Conservation (phyloP, 352 stramenopile genomes). For the Bremia lactucae region DNA sequence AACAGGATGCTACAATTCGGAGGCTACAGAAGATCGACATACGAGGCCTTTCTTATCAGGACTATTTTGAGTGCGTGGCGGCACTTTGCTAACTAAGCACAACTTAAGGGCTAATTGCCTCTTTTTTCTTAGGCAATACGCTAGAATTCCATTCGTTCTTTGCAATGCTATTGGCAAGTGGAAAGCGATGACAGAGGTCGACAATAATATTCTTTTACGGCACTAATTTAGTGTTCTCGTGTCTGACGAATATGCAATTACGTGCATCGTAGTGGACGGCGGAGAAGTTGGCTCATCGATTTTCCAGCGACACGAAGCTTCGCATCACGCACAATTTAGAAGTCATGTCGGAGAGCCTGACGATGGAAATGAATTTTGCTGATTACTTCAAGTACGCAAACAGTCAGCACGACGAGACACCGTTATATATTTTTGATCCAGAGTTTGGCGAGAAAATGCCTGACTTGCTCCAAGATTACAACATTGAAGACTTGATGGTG, state of each 20-base stretch:
- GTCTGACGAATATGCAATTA: slow-evolving; percentile 1
- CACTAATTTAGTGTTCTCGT: too few species aligned
- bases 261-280: slow-evolving; percentile 49
- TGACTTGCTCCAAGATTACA: slow-evolving; percentile 54
- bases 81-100: not conserved
- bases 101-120: slow-evolving; percentile 2
- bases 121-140: slow-evolving; percentile 39
- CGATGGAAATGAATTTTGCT: slow-evolving; percentile 65
- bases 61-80: slow-evolving; percentile 58
- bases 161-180: slow-evolving; percentile 54
- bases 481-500: slow-evolving; percentile 42
- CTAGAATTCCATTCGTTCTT: slow-evolving; percentile 62
- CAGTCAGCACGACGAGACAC: slow-evolving; percentile 73
- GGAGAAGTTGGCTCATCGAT: slow-evolving; percentile 42
- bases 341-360: slow-evolving; percentile 34
- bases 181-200: slow-evolving; percentile 56
- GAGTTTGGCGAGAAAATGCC: slow-evolving; percentile 80
- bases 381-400: slow-evolving; percentile 60
- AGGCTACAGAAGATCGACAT: slow-evolving; percentile 47
- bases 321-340: slow-evolving; percentile 80
- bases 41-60: slow-evolving; percentile 42
- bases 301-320: slow-evolving; percentile 35
- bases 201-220: not conserved
- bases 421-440: slow-evolving; percentile 82
- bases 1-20: slow-evolving; percentile 34